These are phyloP conservation scores for Suhomyces chickasaworum DNA, from an alignment of 1,139 yeast genomes.

Conservation along the genomic window DNA sequence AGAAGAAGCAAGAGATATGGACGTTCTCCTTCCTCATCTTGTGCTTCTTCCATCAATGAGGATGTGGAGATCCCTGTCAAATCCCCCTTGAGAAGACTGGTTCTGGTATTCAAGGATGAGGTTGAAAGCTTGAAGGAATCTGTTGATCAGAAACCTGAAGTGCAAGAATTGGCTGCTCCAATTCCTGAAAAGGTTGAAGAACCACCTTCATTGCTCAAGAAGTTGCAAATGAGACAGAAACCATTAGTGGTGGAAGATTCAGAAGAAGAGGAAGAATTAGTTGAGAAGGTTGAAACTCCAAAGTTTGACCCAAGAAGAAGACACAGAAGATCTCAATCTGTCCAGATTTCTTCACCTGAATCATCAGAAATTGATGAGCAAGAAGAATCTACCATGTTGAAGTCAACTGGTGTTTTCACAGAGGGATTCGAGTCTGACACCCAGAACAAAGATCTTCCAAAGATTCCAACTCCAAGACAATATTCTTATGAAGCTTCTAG, in stretches of 20 bases:
- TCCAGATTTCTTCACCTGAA: slow-evolving; percentile 17
- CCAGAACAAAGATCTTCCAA: slow-evolving; percentile 7
- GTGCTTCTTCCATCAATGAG: slow-evolving; percentile 18
- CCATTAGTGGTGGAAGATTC: slow-evolving; percentile 10
- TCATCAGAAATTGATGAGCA: slow-evolving; percentile 19
- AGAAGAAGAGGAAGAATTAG: slow-evolving; percentile 14
- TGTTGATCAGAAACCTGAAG: slow-evolving; percentile 12
- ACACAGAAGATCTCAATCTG: slow-evolving; percentile 18
- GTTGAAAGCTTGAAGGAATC: slow-evolving; percentile 11
- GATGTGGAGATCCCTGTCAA: slow-evolving; percentile 17
- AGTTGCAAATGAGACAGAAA: slow-evolving; percentile 15
- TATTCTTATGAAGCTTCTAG: slow-evolving; percentile 29
- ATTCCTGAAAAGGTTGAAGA: slow-evolving; percentile 4
- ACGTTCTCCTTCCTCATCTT: slow-evolving; percentile 19
- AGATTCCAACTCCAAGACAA: slow-evolving; percentile 14
- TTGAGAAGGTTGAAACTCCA: slow-evolving; percentile 11
- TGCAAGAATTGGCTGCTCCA: slow-evolving; percentile 8
- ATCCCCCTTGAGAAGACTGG: slow-evolving; percentile 20
- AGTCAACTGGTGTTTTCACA: slow-evolving; percentile 7
- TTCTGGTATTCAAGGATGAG: slow-evolving; percentile 7
- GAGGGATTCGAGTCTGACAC: slow-evolving; percentile 8
- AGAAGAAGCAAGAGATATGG: slow-evolving; percentile 21
- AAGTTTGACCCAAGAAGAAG: slow-evolving; percentile 14
- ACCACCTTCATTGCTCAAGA: slow-evolving; percentile 17
- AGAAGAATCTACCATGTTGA: slow-evolving; percentile 14